Percentiles rank a stretch among this genome's conserved stretches.
Evolutionary conservation across 768 basidiomycete genomes (phyloP).

Genomic region (Mycena indigotica): DNA sequence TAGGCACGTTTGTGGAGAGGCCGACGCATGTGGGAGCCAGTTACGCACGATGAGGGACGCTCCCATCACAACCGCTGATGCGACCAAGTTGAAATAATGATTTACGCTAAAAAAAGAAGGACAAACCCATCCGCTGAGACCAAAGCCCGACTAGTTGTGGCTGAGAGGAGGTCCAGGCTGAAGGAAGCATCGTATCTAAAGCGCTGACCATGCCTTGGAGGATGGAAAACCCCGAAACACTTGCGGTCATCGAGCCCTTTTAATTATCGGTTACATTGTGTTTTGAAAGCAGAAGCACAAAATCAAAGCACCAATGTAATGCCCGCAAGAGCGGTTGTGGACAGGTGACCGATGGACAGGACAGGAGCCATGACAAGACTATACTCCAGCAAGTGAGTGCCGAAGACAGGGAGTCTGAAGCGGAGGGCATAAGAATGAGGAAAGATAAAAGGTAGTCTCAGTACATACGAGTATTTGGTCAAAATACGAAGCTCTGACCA

Average conservation of each 20-base stretch:
- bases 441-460: not conserved
- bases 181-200: conserved; percentile 90
- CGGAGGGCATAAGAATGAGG: not conserved
- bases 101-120: not conserved
- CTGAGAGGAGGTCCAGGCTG: conserved; percentile 89
- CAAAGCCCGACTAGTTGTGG: conserved; percentile 88
- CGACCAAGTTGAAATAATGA: not conserved
- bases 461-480: conserved; percentile 63
- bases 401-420: conserved; percentile 20
- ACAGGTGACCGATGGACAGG: conserved; percentile 87
- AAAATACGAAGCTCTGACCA: conserved; percentile 65
- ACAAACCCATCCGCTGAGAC: conserved; percentile 84
- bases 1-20: conserved; percentile 1
- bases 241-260: conserved; percentile 68
- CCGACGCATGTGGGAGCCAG: not conserved
- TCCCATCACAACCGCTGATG: conserved; percentile 62
- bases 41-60: conserved; percentile 59
- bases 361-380: conserved; percentile 84
- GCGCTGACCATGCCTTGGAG: conserved; percentile 81
- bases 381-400: conserved; percentile 83
- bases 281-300: not conserved
- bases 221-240: conserved; percentile 76
- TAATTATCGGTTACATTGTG: not conserved
- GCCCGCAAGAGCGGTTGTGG: conserved; percentile 86
- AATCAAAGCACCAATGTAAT: conserved; percentile 47